Evolutionary conservation across 768 basidiomycete genomes (phyloP).

Genomic region (Boletus tomentosulus): DNA sequence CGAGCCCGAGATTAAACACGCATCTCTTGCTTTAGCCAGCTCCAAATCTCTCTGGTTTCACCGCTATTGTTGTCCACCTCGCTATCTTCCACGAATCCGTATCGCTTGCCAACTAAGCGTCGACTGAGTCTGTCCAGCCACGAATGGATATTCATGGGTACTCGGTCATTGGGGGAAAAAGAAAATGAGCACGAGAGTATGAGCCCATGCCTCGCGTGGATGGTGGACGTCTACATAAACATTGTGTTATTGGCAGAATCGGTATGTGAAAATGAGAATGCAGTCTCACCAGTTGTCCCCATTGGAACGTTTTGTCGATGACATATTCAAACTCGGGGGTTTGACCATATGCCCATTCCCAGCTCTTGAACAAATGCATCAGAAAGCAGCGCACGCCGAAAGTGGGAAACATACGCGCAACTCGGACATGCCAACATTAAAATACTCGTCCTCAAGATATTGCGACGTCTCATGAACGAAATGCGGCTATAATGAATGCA

Average conservation of each 20-base stretch:
- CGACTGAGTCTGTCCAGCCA: constrained; percentile 23
- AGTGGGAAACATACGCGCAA: constrained; percentile 48
- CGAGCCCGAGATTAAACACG: neutral
- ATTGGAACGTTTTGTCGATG: constrained; percentile 39
- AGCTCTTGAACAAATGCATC: constrained; percentile 49
- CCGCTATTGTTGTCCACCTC: constrained; percentile 2
- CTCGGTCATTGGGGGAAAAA: constrained; percentile 18
- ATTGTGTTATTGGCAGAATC: neutral
- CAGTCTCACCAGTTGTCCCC: constrained; percentile 45
- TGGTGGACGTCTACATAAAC: constrained; percentile 36
- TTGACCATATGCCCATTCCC: constrained; percentile 93
- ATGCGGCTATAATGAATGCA: constrained; percentile 31
- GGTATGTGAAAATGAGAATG: constrained; percentile 7
- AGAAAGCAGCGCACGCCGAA: neutral
- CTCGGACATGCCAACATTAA: constrained; percentile 67
- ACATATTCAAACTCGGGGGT: constrained; percentile 88
- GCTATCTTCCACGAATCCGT: constrained; percentile 35
- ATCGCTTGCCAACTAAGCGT: constrained; percentile 33
- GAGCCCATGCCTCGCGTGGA: constrained; percentile 63
- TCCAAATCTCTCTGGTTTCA: constrained; percentile 24
- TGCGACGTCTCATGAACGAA: constrained; percentile 45
- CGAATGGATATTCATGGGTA: neutral
- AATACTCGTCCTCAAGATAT: constrained; percentile 49
- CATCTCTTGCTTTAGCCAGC: constrained; percentile 21
- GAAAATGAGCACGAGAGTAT: constrained; percentile 47